phyloP scores from a whole-genome alignment of 306 rosid species.

The Cicer bijugum region DNA sequence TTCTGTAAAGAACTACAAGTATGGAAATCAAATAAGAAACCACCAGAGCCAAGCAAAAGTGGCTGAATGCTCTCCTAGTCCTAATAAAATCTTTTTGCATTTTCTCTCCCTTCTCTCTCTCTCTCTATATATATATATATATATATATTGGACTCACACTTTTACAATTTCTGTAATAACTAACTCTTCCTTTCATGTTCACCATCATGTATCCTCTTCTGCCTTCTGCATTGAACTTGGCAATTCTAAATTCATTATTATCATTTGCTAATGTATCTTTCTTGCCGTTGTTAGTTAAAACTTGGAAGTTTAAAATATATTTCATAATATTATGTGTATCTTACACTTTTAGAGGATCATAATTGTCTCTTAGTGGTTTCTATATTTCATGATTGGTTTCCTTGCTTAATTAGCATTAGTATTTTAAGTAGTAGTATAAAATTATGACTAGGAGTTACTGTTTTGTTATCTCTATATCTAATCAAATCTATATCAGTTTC shows the following conservation, averaged over 20 bases:
- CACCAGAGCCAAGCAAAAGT: background rate
- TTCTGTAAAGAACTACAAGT: background rate
- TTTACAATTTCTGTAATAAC: background rate
- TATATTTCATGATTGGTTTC: slow-evolving; percentile 8
- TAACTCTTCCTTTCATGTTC: background rate
- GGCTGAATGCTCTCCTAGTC: slow-evolving; percentile 3
- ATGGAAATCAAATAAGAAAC: slow-evolving; percentile 8
- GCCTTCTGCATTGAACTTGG: background rate
- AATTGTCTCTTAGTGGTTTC: background rate
- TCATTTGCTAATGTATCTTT: slow-evolving; percentile 11
- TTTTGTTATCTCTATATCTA: background rate
- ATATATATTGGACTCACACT: background rate
- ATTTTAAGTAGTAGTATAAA: background rate
- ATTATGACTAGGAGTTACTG: background rate
- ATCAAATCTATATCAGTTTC: slow-evolving; percentile 4
- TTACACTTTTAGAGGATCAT: slow-evolving; percentile 8
- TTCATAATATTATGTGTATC: background rate
- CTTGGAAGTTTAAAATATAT: background rate
- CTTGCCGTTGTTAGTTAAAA: background rate
- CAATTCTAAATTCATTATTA: background rate
- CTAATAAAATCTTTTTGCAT: background rate
- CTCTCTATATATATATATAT: too few species aligned
- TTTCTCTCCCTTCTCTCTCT: background rate
- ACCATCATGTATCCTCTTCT: background rate
- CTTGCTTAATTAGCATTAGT: background rate